A percentile compares a stretch with the other conserved stretches of the same genome.
Evolutionary conservation across 1,284 basidiomycete species (phyloP).

Genomic region (Bjerkandera adusta): DNA sequence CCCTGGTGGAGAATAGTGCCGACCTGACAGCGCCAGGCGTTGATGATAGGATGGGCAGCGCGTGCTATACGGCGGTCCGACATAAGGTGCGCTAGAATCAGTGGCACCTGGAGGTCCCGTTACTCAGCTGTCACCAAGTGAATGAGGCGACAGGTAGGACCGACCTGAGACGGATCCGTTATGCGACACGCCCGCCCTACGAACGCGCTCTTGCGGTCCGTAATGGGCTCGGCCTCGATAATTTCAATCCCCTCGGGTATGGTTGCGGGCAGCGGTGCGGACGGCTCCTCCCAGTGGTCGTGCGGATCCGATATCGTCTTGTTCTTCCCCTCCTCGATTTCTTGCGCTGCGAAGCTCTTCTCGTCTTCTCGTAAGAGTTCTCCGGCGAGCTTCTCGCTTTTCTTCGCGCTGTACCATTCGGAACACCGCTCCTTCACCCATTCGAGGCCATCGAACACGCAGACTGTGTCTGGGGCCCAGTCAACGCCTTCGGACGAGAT

Average conservation of each 20-base stretch:
- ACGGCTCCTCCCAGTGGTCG: conserved; percentile 10
- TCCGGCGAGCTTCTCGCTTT: conserved; percentile 53
- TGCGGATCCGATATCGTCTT: conserved; percentile 14
- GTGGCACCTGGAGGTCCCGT: conserved; percentile 51
- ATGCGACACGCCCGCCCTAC: conserved; percentile 82
- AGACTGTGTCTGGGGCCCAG: conserved; percentile 72
- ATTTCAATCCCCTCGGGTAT: conserved; percentile 66
- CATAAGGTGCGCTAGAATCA: conserved; percentile 71
- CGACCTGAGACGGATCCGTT: conserved; percentile 73
- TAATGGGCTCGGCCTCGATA: conserved; percentile 70
- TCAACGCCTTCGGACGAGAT: conserved; percentile 76
- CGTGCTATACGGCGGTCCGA: conserved; percentile 71
- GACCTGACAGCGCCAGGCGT: conserved; percentile 81
- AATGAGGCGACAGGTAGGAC: conserved; percentile 12
- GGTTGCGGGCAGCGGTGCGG: conserved; percentile 20
- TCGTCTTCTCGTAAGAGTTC: conserved; percentile 60
- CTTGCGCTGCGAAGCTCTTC: conserved; percentile 24
- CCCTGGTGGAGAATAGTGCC: conserved; percentile 73
- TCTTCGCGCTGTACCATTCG: conserved; percentile 68
- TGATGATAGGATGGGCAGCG: conserved; percentile 87
- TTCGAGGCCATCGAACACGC: conserved; percentile 88
- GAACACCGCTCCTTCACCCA: conserved; percentile 68
- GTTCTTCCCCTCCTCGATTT: conserved; percentile 16
- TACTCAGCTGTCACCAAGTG: conserved; percentile 3
- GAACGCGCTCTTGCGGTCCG: conserved; percentile 82